Conservation (phyloP, 1,139 yeast genomes). For the Blastobotrys petasosporus region DNA sequence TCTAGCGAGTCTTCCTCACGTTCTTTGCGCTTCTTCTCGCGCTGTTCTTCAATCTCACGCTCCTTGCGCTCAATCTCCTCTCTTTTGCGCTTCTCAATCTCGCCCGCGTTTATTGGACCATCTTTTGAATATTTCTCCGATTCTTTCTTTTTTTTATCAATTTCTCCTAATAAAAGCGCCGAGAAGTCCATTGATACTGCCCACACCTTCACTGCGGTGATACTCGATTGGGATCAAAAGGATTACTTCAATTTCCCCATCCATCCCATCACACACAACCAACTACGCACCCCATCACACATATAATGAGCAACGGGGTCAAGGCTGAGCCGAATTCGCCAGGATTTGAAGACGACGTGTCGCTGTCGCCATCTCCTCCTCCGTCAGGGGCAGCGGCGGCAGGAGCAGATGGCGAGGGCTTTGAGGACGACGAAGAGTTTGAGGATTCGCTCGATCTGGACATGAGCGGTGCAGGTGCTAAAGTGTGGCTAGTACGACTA, state of each 20-base stretch:
- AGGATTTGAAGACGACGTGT: constrained; percentile 35
- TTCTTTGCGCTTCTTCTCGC: constrained; percentile 20
- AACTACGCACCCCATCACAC: background rate
- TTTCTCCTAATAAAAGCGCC: constrained; percentile 29
- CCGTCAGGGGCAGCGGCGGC: constrained; percentile 18
- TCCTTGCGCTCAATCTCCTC: constrained; percentile 23
- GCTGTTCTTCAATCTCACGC: constrained; percentile 23
- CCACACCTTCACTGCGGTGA: background rate
- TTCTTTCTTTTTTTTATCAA: constrained; percentile 30
- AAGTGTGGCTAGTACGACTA: constrained; percentile 86
- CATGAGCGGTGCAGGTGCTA: constrained; percentile 36
- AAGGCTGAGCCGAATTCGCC: background rate
- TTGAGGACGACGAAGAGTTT: constrained; percentile 32
- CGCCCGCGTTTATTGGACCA: constrained; percentile 18
- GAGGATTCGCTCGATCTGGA: constrained; percentile 41
- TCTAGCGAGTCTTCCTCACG: constrained; percentile 13
- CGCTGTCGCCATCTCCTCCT: constrained; percentile 33
- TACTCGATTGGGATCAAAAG: background rate
- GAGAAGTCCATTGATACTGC: constrained; percentile 29
- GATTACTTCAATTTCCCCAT: background rate
- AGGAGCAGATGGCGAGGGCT: constrained; percentile 7
- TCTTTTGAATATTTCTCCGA: constrained; percentile 8
- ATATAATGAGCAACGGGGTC: background rate
- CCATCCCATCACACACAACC: background rate
- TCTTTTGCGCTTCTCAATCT: constrained; percentile 23